These are phyloP conservation scores for Coemansia sp. DNA, from an alignment of 192 early-diverging fungal genomes.

Conservation along the genomic window DNA sequence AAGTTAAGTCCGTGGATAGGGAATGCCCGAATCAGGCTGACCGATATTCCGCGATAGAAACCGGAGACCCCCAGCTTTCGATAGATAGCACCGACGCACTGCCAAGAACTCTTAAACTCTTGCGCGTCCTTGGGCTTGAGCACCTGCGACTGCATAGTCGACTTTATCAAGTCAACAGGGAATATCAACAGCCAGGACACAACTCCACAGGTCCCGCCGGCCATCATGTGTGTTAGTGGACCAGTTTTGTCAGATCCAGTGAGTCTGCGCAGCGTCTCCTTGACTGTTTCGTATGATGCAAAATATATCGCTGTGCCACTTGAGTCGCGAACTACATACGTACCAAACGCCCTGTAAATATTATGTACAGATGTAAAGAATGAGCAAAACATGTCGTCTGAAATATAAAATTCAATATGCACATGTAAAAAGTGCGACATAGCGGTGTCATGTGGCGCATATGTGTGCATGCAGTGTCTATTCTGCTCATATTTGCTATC, in stretches of 20 bases:
- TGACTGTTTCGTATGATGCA: conserved; percentile 63
- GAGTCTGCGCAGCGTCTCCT: conserved; percentile 44
- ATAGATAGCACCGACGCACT: conserved; percentile 56
- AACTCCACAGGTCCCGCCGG: conserved; percentile 75
- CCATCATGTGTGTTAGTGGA: conserved; percentile 69
- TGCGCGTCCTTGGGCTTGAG: conserved; percentile 50
- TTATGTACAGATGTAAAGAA: background rate
- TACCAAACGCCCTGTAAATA: background rate
- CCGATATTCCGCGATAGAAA: conserved; percentile 71
- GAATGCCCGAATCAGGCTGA: conserved; percentile 72
- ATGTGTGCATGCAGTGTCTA: conserved; percentile 3
- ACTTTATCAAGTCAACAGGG: conserved; percentile 75
- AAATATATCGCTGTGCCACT: conserved; percentile 74
- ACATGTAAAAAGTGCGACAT: background rate
- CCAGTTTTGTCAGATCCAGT: conserved; percentile 52
- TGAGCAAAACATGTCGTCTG: background rate
- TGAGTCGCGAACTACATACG: conserved; percentile 54
- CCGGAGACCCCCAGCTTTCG: conserved; percentile 55
- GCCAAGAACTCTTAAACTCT: conserved; percentile 46
- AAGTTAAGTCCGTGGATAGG: conserved; percentile 83
- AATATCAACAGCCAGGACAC: conserved; percentile 77
- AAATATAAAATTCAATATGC: background rate
- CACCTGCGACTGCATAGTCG: conserved; percentile 71
- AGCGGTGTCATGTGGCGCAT: conserved; percentile 2
- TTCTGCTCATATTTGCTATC: background rate